Evolutionary conservation across 2,329 filamentous ascomycete genomes (phyloP).

Genomic region (Emmonsiellopsis sp.): DNA sequence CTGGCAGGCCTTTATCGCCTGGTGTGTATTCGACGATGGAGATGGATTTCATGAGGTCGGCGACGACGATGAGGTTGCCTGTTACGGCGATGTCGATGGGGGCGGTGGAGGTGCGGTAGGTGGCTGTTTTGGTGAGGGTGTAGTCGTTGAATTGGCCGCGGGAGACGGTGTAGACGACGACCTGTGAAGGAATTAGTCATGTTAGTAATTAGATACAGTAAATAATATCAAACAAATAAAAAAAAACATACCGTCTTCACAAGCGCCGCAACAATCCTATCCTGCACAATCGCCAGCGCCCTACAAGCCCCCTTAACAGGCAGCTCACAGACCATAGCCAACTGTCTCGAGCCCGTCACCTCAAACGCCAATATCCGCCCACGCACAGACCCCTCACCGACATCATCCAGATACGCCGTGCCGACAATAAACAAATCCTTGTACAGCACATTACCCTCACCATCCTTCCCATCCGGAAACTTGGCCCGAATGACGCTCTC

Average conservation of each 20-base stretch:
- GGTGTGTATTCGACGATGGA: slow-evolving; percentile 64
- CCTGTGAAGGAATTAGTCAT: slow-evolving; percentile 26
- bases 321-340: slow-evolving; percentile 62
- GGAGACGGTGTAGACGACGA: slow-evolving; percentile 49
- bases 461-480: slow-evolving; percentile 51
- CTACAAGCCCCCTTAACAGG: slow-evolving; percentile 71
- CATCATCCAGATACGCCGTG: slow-evolving; percentile 63
- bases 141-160: slow-evolving; percentile 26
- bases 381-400: slow-evolving; percentile 44
- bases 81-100: slow-evolving; percentile 72
- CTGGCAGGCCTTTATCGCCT: slow-evolving; percentile 46
- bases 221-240: not conserved
- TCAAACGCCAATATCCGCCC: slow-evolving; percentile 82
- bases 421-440: slow-evolving; percentile 82
- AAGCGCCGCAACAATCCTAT: slow-evolving; percentile 75
- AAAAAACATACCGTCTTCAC: slow-evolving; percentile 62
- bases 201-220: not conserved
- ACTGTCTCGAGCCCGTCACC: slow-evolving; percentile 57
- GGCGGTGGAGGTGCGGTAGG: slow-evolving; percentile 72
- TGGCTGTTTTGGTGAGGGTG: slow-evolving; percentile 59
- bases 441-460: slow-evolving; percentile 40
- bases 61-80: slow-evolving; percentile 68
- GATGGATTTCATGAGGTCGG: slow-evolving; percentile 89
- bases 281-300: slow-evolving; percentile 63
- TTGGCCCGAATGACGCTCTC: slow-evolving; percentile 75